Conservation (phyloP, 2,329 filamentous ascomycete species). For the Curvularia sp. region DNA sequence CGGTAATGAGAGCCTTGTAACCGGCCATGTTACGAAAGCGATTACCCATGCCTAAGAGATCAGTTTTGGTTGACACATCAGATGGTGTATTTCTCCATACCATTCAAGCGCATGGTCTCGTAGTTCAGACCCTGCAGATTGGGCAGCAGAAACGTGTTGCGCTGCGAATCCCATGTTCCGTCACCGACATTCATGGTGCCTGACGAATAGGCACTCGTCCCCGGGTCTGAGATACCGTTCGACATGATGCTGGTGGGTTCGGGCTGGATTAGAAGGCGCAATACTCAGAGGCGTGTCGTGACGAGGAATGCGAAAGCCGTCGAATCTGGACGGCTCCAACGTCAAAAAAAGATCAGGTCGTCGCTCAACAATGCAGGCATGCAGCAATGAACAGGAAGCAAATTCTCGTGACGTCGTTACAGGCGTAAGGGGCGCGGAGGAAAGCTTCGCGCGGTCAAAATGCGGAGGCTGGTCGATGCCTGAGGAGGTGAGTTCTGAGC, state of each 20-base stretch:
- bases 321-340: constrained; percentile 13
- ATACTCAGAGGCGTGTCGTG: constrained; percentile 8
- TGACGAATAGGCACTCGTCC: constrained; percentile 75
- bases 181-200: constrained; percentile 79
- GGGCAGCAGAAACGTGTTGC: constrained; percentile 79
- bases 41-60: constrained; percentile 77
- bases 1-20: constrained; percentile 74
- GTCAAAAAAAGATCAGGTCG: constrained; percentile 11
- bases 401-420: constrained; percentile 44
- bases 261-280: neutral
- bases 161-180: constrained; percentile 80
- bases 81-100: constrained; percentile 51
- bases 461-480: constrained; percentile 28
- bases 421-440: constrained; percentile 28
- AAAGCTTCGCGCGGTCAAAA: constrained; percentile 26
- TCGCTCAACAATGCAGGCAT: constrained; percentile 20
- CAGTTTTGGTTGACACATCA: constrained; percentile 13
- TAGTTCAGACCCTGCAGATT: constrained; percentile 79
- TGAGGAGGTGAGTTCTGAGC: constrained; percentile 33
- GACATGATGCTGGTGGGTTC: constrained; percentile 33
- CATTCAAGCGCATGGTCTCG: constrained; percentile 85
- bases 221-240: constrained; percentile 67
- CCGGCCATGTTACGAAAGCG: constrained; percentile 72
- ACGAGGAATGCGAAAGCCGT: constrained; percentile 13
- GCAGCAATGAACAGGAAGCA: constrained; percentile 19